Conservation (phyloP, 2,329 filamentous ascomycete genomes). For the Verticillium albo-atrum region DNA sequence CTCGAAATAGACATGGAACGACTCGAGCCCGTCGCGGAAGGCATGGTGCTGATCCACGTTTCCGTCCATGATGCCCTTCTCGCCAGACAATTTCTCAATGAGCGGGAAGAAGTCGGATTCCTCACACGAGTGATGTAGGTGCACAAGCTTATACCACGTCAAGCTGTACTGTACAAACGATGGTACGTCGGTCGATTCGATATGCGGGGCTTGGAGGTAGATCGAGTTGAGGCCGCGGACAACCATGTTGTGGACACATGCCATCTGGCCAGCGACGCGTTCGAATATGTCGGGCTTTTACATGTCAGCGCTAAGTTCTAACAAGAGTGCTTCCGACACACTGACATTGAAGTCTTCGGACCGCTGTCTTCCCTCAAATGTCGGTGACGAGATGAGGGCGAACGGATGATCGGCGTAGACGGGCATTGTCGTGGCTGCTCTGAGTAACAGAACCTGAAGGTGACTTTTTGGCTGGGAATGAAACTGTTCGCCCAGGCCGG, state of each 20-base stretch:
- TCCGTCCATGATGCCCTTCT: slow-evolving; percentile 31
- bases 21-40: slow-evolving; percentile 27
- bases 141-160: slow-evolving; percentile 25
- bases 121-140: slow-evolving; percentile 33
- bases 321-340: not conserved
- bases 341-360: slow-evolving; percentile 1
- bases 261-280: slow-evolving; percentile 23
- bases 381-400: slow-evolving; percentile 1
- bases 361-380: not conserved
- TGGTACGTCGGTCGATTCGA: slow-evolving; percentile 26
- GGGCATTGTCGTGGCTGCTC: not conserved
- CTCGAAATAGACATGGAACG: slow-evolving; percentile 20
- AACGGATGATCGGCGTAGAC: slow-evolving; percentile 9
- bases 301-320: not conserved
- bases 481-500: not conserved
- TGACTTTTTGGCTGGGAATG: too few species aligned
- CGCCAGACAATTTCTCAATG: slow-evolving; percentile 27
- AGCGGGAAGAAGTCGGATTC: slow-evolving; percentile 32
- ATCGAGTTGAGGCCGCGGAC: slow-evolving; percentile 32
- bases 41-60: slow-evolving; percentile 36
- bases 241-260: slow-evolving; percentile 27
- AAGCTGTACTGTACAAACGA: slow-evolving; percentile 26
- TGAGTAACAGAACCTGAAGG: too few species aligned
- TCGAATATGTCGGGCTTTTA: slow-evolving; percentile 21
- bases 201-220: slow-evolving; percentile 29